Base-by-base conservation (phyloP, 2,329 filamentous ascomycete species). In the Ophiocordyceps camponoti-rufipedis region DNA sequence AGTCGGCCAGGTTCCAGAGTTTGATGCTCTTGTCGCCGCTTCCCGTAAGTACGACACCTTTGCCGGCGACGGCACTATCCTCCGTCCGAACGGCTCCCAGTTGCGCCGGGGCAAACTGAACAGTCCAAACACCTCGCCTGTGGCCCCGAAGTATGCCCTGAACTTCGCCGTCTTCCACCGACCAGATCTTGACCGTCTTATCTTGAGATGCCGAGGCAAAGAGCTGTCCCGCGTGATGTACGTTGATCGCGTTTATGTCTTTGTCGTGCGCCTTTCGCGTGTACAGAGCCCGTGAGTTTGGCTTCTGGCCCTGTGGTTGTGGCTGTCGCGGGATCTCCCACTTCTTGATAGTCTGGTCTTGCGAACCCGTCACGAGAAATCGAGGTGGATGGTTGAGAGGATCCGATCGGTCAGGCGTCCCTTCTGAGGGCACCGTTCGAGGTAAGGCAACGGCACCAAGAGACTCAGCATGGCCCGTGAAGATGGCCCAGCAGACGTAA, bases 171-270 rank as follows among this genome's bases (percentile, higher is more conserved):
- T 91, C 85, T 52, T 88, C 81, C 7, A 82, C 72, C 8, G 88
- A 91, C 83, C 89, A 98, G 48, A 98, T 91, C 66, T 96, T 98
- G 52, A 96, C 87, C 0, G 86, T 93, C 52, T 87, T 85, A 60
- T 98, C 91, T 63, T 98, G 91, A 5, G 89, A 96, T 29, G 91
- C 89, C 1, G 91, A 95, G 3, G 89, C 93, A 57, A 98, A 96
- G 1, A 95, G 65, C n/a, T 79, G 75, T 5, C 76, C 77, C 1
- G 74, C 71, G 19, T 78, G 73, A 51, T 87, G 85, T 11, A 91
- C 72, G 51, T 93, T 86, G 44, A 98, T 75, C 2, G 91, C 87
- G 55, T 98, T 98, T 63, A 98, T 98, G 53, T 98, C 91, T 60
- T 98, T 98, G 58, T 98, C 91, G 62, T 98, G 91, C 1, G 91